Evolutionary conservation across 169 alveolate species (phyloP).

Genomic region (Plasmodium gonderi): DNA sequence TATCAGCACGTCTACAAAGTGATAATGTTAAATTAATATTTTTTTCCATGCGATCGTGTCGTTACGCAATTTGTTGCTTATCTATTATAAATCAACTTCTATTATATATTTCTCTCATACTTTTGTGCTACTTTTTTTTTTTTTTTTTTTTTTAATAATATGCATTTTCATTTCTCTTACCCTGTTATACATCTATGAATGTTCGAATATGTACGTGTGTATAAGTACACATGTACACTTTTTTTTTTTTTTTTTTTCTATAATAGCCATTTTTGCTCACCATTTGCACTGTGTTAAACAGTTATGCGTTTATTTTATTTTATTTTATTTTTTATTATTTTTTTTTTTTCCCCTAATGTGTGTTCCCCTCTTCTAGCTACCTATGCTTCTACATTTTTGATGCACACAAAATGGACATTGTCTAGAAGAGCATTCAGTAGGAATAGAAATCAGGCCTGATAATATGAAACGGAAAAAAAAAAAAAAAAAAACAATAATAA

Average conservation of each 20-base stretch:
- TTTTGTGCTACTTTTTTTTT: neutral
- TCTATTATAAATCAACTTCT: too few species aligned
- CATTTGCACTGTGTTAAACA: neutral
- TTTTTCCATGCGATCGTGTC: too few species aligned
- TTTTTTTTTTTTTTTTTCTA: neutral
- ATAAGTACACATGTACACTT: neutral
- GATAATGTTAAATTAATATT: neutral
- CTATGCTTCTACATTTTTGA: neutral
- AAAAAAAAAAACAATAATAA: too few species aligned
- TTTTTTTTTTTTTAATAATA: neutral
- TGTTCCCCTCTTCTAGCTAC: neutral
- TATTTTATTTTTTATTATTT: neutral
- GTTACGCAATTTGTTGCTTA: too few species aligned
- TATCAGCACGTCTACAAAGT: neutral
- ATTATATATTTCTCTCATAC: neutral
- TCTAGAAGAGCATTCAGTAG: neutral
- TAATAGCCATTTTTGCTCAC: neutral
- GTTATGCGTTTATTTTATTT: neutral
- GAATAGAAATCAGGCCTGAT: neutral
- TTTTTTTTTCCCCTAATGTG: neutral
- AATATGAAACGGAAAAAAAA: neutral
- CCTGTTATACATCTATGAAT: neutral
- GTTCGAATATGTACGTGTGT: neutral
- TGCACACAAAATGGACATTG: constrained; percentile 2
- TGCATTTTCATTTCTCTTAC: too few species aligned